These are phyloP conservation scores for Ustilago cynodontis DNA, from an alignment of 1,284 basidiomycete genomes.

Conservation along the genomic window DNA sequence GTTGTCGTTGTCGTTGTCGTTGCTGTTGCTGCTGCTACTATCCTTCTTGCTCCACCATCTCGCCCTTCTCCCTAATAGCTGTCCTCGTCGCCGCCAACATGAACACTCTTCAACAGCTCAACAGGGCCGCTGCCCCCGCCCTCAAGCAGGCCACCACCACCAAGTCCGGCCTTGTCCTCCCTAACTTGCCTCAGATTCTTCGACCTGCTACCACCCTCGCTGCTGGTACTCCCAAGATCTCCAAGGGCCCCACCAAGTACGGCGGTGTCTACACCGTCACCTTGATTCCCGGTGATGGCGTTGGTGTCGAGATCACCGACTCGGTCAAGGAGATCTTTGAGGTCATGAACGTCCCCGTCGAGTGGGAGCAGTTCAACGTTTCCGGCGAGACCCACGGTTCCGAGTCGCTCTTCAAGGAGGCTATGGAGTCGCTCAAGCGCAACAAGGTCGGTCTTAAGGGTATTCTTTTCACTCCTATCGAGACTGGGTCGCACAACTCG, in stretches of 20 bases:
- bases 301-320: conserved; percentile 96
- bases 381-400: conserved; percentile 94
- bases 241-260: conserved; percentile 88
- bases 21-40: not conserved
- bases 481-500: conserved; percentile 94
- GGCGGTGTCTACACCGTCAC: conserved; percentile 80
- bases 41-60: conserved; percentile 17
- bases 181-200: conserved; percentile 51
- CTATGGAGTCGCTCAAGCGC: conserved; percentile 91
- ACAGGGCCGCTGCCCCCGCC: conserved; percentile 52
- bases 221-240: conserved; percentile 81
- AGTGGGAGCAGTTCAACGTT: conserved; percentile 99
- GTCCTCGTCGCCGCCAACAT: conserved; percentile 30
- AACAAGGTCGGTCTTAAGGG: conserved; percentile 99
- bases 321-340: conserved; percentile 99
- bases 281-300: conserved; percentile 71
- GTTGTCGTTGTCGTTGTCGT: not conserved
- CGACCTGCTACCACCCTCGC: conserved; percentile 80
- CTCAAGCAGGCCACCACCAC: conserved; percentile 51
- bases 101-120: conserved; percentile 55
- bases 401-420: conserved; percentile 93
- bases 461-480: conserved; percentile 98
- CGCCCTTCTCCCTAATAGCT: conserved; percentile 26
- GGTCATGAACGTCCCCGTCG: conserved; percentile 95
- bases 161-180: conserved; percentile 50